phyloP scores from a whole-genome alignment of 1,284 basidiomycete species.

The Termitomyces sp. region DNA sequence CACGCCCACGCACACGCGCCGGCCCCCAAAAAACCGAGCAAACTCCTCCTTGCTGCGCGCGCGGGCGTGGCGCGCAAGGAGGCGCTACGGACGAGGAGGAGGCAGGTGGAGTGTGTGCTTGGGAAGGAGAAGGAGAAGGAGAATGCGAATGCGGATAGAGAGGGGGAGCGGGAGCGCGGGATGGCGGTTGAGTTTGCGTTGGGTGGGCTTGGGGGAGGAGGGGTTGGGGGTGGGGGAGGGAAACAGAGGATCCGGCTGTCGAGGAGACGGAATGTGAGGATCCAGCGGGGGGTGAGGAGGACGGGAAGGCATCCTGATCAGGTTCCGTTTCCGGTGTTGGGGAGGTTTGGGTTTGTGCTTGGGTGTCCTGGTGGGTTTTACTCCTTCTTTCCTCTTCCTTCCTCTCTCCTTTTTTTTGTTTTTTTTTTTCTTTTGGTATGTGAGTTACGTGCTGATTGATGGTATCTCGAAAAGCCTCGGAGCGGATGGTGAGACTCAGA shows the following conservation, averaged over 20 bases:
- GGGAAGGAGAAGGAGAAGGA: slow-evolving; percentile 53
- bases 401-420: slow-evolving; percentile 24
- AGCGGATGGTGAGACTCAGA: slow-evolving; percentile 60
- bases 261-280: slow-evolving; percentile 38
- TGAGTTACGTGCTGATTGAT: neutral
- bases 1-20: too few relatives aligned
- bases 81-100: slow-evolving; percentile 58
- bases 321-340: slow-evolving; percentile 39
- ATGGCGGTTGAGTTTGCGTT: slow-evolving; percentile 62
- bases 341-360: slow-evolving; percentile 54
- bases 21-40: slow-evolving; percentile 24
- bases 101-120: slow-evolving; percentile 63
- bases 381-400: too few relatives aligned
- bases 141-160: too few relatives aligned
- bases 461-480: slow-evolving; percentile 67
- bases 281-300: slow-evolving; percentile 37
- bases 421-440: slow-evolving; percentile 17
- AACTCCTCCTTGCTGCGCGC: slow-evolving; percentile 54
- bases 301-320: slow-evolving; percentile 36
- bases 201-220: too few relatives aligned
- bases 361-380: slow-evolving; percentile 69
- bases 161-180: slow-evolving; percentile 38
- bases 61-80: slow-evolving; percentile 74
- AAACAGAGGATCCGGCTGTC: slow-evolving; percentile 23
- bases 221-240: neutral